phyloP scores from a whole-genome alignment of 2,329 filamentous ascomycete genomes.

The Colletotrichum trifolii region DNA sequence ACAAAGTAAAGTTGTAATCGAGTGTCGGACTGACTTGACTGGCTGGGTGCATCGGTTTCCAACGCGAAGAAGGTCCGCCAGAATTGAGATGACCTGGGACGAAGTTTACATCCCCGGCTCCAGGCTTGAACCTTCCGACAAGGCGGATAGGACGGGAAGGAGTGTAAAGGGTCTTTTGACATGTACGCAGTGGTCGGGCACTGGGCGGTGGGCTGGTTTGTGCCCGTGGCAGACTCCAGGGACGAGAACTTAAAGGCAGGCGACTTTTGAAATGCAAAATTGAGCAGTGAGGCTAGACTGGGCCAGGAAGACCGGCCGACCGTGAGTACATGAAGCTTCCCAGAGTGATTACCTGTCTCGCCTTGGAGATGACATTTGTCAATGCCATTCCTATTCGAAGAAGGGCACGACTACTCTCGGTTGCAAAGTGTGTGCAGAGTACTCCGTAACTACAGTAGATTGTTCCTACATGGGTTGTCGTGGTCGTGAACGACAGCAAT shows the following conservation, averaged over 20 bases:
- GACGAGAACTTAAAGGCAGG: conserved; percentile 34
- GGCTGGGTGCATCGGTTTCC: conserved; percentile 4
- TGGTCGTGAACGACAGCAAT: no score
- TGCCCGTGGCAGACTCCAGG: conserved; percentile 26
- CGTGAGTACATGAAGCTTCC: no score
- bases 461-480: no score
- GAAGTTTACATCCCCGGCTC: conserved; percentile 8
- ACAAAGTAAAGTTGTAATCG: background rate
- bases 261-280: conserved; percentile 26
- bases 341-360: no score
- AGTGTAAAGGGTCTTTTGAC: conserved; percentile 1
- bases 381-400: no score
- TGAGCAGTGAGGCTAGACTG: background rate
- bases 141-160: conserved; percentile 16
- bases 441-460: no score
- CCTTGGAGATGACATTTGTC: no score
- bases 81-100: conserved; percentile 26
- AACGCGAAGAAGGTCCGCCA: conserved; percentile 2
- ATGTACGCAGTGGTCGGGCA: conserved; percentile 1
- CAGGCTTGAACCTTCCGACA: conserved; percentile 18
- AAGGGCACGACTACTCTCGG: no score
- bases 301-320: background rate
- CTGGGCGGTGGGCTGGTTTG: conserved; percentile 6
- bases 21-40: no score
- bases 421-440: no score